Percentiles rank a stretch among this genome's conserved stretches.
Conservation (phyloP, 2,329 filamentous ascomycete genomes). For the Botrytis cinerea region DNA sequence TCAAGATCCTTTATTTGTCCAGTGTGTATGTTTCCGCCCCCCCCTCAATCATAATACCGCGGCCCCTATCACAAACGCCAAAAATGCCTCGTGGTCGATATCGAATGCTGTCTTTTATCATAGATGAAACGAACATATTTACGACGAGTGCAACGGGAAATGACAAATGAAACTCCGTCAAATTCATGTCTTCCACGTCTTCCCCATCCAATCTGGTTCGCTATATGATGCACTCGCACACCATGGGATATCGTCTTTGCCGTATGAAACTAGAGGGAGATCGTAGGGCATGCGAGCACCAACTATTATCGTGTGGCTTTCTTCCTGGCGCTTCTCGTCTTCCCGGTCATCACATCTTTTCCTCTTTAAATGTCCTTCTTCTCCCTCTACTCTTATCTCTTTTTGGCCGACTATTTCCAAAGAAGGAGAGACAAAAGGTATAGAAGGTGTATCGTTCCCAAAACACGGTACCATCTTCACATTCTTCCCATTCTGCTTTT, state of each 20-base stretch:
- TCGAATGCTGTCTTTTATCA: not conserved
- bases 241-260: conserved; percentile 69
- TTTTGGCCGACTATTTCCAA: conserved; percentile 27
- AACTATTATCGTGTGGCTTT: conserved; percentile 49
- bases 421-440: conserved; percentile 42
- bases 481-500: conserved; percentile 41
- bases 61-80: not conserved
- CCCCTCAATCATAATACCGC: not conserved
- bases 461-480: conserved; percentile 69
- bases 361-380: conserved; percentile 29
- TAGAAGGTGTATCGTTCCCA: conserved; percentile 55
- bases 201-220: conserved; percentile 56
- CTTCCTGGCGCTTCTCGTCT: not conserved
- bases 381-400: accelerated
- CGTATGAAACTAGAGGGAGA: conserved; percentile 70
- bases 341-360: conserved; percentile 30
- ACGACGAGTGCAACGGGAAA: not conserved
- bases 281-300: conserved; percentile 83
- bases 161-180: not conserved
- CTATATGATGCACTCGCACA: conserved; percentile 62
- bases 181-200: conserved; percentile 27
- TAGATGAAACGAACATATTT: not conserved
- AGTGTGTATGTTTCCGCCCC: not conserved
- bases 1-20: not conserved
- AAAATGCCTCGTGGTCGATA: not conserved